Evolutionary conservation across 2,329 filamentous ascomycete species (phyloP), one percentile per base, ranked within the genome.

Genomic region (Fonsecaea multimorphosa): DNA sequence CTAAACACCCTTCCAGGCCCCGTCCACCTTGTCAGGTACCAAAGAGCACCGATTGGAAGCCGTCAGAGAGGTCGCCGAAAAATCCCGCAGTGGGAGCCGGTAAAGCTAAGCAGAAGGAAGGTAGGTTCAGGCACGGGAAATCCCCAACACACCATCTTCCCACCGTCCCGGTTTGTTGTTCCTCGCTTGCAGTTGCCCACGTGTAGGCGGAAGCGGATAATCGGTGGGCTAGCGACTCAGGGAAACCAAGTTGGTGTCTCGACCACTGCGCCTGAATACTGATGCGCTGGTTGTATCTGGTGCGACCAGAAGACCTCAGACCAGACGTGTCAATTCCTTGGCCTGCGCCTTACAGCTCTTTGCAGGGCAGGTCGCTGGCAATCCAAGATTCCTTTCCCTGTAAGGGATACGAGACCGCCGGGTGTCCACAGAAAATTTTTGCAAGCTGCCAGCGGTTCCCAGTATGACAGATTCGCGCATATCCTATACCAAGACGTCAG

Each of bases 111-210:
- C 66, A 60, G 19, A 67, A 69, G 36, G 57, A 38, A 67, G 70
- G 46, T 57, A 65, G 65, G 68, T 61, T 68, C 70, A 72, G 70
- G 70, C 55, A 69, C 67, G 57, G 61, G 44, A 65, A 68, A 61
- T 31, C 36, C n/a, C 59, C 49, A 55, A 14, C 65, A 69, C 64
- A 67, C 68, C 65, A 34, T 58, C 62, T 54, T 63, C 55, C 61
- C 55, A 44, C 27, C 32, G 24, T 61, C 34, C 57, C 53, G 63
- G 32, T 54, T 52, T 40, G 56, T 61, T 58, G 29, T 61, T 49
- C 54, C 38, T 70, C 66, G 68, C 60, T 60, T 66, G 66, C 44
- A 36, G 40, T 57, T 65, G 36, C 64, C 68, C 68, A 70, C 68
- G 68, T 70, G 68, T 68, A 22, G 22, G 51, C 57, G 55, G 61